These are phyloP conservation scores for Coemansia sp. DNA, from an alignment of 192 early-diverging fungal genomes.

Conservation along the genomic window DNA sequence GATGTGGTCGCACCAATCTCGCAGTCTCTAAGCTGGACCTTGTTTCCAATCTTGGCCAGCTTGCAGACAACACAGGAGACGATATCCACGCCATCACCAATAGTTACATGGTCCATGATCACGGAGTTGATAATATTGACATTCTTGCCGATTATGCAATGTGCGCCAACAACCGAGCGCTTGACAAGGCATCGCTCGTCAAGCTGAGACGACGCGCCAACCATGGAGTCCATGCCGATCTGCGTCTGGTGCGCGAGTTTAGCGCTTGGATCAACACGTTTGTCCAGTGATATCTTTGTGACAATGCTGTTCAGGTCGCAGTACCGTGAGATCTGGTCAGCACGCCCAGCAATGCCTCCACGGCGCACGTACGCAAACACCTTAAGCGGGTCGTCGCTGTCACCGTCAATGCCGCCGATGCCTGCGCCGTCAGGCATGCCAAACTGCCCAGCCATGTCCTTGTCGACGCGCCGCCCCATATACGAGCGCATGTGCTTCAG, in stretches of 20 bases:
- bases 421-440: conserved; percentile 24
- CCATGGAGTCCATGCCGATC: conserved; percentile 85
- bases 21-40: conserved; percentile 82
- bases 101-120: conserved; percentile 90
- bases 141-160: conserved; percentile 93
- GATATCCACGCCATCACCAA: conserved; percentile 91
- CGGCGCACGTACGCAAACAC: conserved; percentile 62
- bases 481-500: conserved; percentile 33
- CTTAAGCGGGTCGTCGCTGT: conserved; percentile 54
- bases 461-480: conserved; percentile 38
- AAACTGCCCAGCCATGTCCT: conserved; percentile 36
- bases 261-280: conserved; percentile 68
- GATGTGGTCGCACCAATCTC: conserved; percentile 54
- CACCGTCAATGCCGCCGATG: conserved; percentile 36
- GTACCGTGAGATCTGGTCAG: conserved; percentile 80
- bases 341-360: conserved; percentile 76
- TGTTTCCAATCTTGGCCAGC: conserved; percentile 73
- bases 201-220: conserved; percentile 87
- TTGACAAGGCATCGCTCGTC: conserved; percentile 92
- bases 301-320: conserved; percentile 85
- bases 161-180: conserved; percentile 89
- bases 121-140: conserved; percentile 96
- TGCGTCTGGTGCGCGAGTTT: conserved; percentile 68
- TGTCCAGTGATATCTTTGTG: conserved; percentile 46
- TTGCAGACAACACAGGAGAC: conserved; percentile 87